These are phyloP conservation scores for Ceratobasidium sp. DNA, from an alignment of 1,284 basidiomycete genomes.

Conservation along the genomic window DNA sequence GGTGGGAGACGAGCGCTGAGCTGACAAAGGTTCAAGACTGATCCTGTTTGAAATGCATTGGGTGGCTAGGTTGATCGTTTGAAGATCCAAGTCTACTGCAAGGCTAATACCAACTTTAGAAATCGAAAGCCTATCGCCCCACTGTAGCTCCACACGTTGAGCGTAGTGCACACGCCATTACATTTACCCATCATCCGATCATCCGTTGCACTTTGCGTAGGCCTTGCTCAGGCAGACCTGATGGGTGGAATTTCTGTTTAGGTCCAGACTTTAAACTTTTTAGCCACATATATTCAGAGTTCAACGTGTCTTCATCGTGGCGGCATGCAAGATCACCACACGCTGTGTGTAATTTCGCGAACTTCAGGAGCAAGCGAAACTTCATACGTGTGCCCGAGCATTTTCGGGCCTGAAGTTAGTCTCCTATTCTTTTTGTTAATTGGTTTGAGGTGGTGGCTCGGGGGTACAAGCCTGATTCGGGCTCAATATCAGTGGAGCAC, in stretches of 20 bases:
- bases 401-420: neutral
- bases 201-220: neutral
- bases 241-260: neutral
- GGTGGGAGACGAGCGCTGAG: neutral
- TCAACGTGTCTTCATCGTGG: conserved; percentile 37
- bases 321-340: conserved; percentile 24
- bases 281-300: neutral
- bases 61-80: neutral
- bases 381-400: neutral
- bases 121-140: neutral
- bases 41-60: neutral
- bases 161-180: neutral
- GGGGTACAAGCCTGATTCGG: conserved; percentile 1
- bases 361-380: neutral
- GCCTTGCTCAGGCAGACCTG: neutral
- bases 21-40: neutral
- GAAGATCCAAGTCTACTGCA: neutral
- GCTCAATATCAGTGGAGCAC: neutral
- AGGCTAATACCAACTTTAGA: neutral
- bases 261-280: conserved; percentile 19
- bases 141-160: neutral
- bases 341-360: conserved; percentile 8
- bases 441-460: neutral
- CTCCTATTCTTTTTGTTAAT: neutral
- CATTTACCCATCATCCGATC: conserved; percentile 2